Evolutionary conservation across 2,329 filamentous ascomycete genomes (phyloP).

Genomic region (Remersonia thermophila): DNA sequence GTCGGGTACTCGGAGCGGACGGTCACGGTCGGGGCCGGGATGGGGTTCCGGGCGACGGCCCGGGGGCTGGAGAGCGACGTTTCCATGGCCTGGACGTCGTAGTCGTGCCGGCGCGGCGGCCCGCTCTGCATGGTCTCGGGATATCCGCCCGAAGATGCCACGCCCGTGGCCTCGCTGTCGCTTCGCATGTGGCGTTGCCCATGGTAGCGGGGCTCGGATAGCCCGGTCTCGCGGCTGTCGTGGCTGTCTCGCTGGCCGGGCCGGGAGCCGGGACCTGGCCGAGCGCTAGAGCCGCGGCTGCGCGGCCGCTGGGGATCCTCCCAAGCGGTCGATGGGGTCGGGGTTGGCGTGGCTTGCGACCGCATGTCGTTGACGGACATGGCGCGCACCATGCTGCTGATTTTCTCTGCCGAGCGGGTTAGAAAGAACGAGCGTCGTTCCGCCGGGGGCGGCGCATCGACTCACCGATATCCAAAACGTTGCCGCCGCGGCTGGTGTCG

Average conservation of each 20-base stretch:
- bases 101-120: conserved; percentile 65
- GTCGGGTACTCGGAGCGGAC: conserved; percentile 96
- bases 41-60: conserved; percentile 64
- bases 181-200: conserved; percentile 51
- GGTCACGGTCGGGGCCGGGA: conserved; percentile 81
- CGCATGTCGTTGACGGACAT: conserved; percentile 55
- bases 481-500: conserved; percentile 85
- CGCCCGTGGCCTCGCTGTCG: conserved; percentile 65
- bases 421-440: no score
- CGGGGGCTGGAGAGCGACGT: conserved; percentile 66
- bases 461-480: conserved; percentile 81
- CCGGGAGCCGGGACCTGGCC: conserved; percentile 25
- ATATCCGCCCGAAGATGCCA: conserved; percentile 67
- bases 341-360: conserved; percentile 38
- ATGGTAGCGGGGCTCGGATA: no score
- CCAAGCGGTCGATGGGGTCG: conserved; percentile 49
- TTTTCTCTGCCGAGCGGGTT: conserved; percentile 56
- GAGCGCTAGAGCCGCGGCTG: conserved; percentile 34
- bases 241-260: conserved; percentile 28
- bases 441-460: no score
- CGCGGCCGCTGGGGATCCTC: conserved; percentile 46
- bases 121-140: conserved; percentile 60
- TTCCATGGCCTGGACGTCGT: conserved; percentile 94
- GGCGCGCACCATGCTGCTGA: conserved; percentile 83
- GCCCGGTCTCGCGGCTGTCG: conserved; percentile 34